Evolutionary conservation across 148 eudicot species (phyloP), one percentile per base, ranked within the genome.

Genomic region (Fagopyrum tataricum): DNA sequence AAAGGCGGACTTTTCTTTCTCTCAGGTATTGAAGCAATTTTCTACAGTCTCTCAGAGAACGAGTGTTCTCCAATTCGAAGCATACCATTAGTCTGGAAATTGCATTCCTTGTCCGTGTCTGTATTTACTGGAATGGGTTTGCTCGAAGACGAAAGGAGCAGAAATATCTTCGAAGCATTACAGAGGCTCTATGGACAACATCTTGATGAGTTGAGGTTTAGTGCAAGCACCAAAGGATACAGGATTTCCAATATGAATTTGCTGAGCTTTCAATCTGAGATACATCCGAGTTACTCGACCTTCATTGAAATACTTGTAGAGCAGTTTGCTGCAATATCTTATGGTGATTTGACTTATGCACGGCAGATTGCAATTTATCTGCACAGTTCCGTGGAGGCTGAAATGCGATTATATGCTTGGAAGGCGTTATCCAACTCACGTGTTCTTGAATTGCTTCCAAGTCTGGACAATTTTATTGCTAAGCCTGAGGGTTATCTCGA

Each of bases 371-470:
- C 88, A 18, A 70, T 95, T 43, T 91, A 95, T 86, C 77, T 95
- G 52, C 93, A 90, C 79, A 78, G 88, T 49, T 79, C 69, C 74
- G 87, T 88, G 75, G 99, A 92, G 72, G 67, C 84, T 66, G 75
- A 88, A 64, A 82, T 85, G 37, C 85, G 97, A 70, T 91, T 91
- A 72, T 89, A 91, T 62, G 76, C 93, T 24, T 95, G 97, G 97
- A 90, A 75, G 75, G 84, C 86, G 11, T 75, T 95, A 39, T 90
- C 89, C 48, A 91, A 85, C 80, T 88, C 90, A 56, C 87, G 78
- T 71, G 97, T 81, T 69, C 94, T 95, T 75, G 99, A 95, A 64
- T 97, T 91, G 78, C 81, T 95, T 67, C 97, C 99, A 0, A 84
- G 87, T 78, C 73, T 91, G 74, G 87, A 73, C 18, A 80, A 85